Evolutionary conservation across 768 basidiomycete genomes (phyloP).

Genomic region (Nidularia sp.): DNA sequence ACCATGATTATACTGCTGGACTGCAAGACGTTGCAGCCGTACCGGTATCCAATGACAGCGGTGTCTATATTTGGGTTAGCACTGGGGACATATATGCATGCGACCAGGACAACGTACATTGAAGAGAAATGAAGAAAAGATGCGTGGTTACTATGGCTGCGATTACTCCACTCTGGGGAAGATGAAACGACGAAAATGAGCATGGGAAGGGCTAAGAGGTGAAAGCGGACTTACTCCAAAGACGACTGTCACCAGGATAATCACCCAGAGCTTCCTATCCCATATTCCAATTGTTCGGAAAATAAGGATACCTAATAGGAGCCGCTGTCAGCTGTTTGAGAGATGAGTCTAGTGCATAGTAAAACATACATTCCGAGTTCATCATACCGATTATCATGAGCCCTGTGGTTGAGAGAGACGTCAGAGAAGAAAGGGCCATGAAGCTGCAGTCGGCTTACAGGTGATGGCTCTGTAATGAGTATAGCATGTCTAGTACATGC

Average conservation of each 20-base stretch:
- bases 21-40: background rate
- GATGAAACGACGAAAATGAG: background rate
- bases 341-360: background rate
- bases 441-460: background rate
- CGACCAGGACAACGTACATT: background rate
- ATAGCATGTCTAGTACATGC: slow-evolving; percentile 4
- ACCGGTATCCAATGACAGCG: background rate
- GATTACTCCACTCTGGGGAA: background rate
- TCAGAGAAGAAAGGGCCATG: background rate
- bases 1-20: background rate
- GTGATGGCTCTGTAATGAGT: slow-evolving; percentile 2
- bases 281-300: slow-evolving; percentile 12
- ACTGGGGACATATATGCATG: background rate
- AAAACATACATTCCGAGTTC: slow-evolving; percentile 8
- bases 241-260: background rate
- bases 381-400: slow-evolving; percentile 6
- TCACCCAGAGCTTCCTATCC: background rate
- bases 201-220: background rate
- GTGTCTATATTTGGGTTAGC: background rate
- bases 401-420: slow-evolving; percentile 4
- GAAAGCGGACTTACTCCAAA: background rate
- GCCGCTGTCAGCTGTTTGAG: background rate
- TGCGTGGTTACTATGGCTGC: background rate
- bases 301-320: slow-evolving; percentile 8
- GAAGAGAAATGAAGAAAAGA: background rate